Evolutionary conservation across 108 stramenopile species (phyloP), one percentile per base, ranked within the genome.

Genomic region (Schizochytrium sp.): DNA sequence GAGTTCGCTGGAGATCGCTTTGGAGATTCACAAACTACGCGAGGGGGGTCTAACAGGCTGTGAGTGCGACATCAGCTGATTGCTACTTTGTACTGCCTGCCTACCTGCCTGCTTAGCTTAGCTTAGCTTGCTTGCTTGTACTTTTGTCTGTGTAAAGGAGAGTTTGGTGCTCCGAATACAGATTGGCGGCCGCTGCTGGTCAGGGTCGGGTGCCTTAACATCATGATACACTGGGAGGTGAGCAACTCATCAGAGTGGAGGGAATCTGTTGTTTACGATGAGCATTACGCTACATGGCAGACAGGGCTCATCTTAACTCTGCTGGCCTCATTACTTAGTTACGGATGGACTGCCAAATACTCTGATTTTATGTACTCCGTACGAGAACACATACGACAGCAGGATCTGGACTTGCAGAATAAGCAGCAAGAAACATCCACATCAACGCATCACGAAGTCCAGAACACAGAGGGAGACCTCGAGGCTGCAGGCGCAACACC

Each of bases 271-370:
- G 53, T 55, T 38, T 83, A 83, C 76, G 76, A 49, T 28, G 47
- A 83, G 47, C 53, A 49, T 13, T 49, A 19, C 3, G 76, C 47
- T 13, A 17, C 28, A 42, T 83, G 76, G 76, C 53, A 5, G 15
- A 55, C 50, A 38, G 76, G 76, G 45, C 47, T 83, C 47, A 13
- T 83, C 47, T 40, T 49, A n/a, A 83, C 76, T 10, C 12, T 83
- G 38, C 53, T 83, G 45, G 76, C 76, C 2, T 83, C 76, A 38
- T 10, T 55, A 8, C n/a, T 83, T 10, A 55, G 50, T 38, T 83
- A 83, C 53, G 10, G 5, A 8, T 83, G 76, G 50, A 83, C 76
- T 38, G 47, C 76, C 47, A 83, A 83, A n/a, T 83, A 83, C 53
- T 49, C 76, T 17, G 3, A 83, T 53, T 83, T 83, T 40, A 83